phyloP scores from a whole-genome alignment of 495 filamentous ascomycete genomes.

The Thermochaetoides thermophila region DNA sequence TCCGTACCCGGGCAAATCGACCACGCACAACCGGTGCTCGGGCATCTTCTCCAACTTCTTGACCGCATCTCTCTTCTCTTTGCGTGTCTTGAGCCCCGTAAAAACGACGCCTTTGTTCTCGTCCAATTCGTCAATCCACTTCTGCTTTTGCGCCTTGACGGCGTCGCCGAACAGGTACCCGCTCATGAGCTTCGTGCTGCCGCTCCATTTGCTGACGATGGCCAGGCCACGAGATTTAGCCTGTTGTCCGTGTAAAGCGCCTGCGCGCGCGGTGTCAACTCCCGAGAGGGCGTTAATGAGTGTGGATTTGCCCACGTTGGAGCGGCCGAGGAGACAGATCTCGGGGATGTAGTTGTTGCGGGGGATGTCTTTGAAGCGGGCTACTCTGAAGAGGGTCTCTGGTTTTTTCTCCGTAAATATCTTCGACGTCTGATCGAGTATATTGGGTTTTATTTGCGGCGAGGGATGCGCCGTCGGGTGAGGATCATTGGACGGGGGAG shows the following conservation, averaged over 20 bases:
- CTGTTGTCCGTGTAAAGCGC: slow-evolving; percentile 10
- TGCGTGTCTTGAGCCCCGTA: neutral
- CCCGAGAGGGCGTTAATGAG: slow-evolving; percentile 72
- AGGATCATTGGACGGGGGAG: slow-evolving; percentile 21
- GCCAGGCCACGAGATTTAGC: slow-evolving; percentile 25
- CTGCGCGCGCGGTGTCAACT: slow-evolving; percentile 15
- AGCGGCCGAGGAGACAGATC: slow-evolving; percentile 51
- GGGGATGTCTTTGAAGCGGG: slow-evolving; percentile 54
- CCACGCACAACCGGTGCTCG: slow-evolving; percentile 44
- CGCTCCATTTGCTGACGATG: slow-evolving; percentile 57
- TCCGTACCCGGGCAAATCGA: slow-evolving; percentile 96
- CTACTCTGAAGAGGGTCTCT: slow-evolving; percentile 52
- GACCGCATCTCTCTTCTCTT: neutral
- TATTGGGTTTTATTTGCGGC: slow-evolving; percentile 1
- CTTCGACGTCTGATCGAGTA: slow-evolving; percentile 26
- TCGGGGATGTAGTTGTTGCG: slow-evolving; percentile 42
- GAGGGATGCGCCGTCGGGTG: slow-evolving; percentile 10
- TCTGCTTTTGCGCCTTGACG: slow-evolving; percentile 2
- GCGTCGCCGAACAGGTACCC: slow-evolving; percentile 58
- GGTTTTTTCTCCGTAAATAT: slow-evolving; percentile 52
- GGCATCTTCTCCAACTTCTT: slow-evolving; percentile 28
- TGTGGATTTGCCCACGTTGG: slow-evolving; percentile 85
- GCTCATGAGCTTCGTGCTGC: slow-evolving; percentile 70
- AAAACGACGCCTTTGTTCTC: slow-evolving; percentile 9
- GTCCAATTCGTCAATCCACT: slow-evolving; percentile 2